phyloP scores from a whole-genome alignment of 352 stramenopile genomes.

The Blastocystis sp. region DNA sequence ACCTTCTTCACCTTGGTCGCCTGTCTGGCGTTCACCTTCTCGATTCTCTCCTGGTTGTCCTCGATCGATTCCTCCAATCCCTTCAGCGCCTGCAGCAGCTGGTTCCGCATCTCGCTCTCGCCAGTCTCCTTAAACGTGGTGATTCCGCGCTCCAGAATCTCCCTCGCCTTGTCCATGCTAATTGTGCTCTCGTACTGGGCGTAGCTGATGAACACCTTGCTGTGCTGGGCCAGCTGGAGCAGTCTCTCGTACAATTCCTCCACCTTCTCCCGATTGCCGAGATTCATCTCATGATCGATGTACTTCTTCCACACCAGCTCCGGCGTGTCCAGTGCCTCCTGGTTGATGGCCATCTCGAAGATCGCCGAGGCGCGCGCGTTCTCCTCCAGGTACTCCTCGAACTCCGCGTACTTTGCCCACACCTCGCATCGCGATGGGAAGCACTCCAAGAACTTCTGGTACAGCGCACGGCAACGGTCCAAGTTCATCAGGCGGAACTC shows the following conservation, averaged over 20 bases:
- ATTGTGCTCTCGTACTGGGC: conserved; percentile 81
- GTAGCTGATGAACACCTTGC: conserved; percentile 91
- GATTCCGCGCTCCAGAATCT: conserved; percentile 65
- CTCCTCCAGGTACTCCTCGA: conserved; percentile 92
- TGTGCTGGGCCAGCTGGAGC: conserved; percentile 91
- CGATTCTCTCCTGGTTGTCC: conserved; percentile 88
- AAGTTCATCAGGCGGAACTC: conserved; percentile 96
- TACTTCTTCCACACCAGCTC: conserved; percentile 98
- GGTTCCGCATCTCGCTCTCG: conserved; percentile 73
- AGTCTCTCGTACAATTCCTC: conserved; percentile 89
- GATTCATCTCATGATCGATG: conserved; percentile 96
- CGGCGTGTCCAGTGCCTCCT: conserved; percentile 92
- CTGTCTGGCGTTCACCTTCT: conserved; percentile 86
- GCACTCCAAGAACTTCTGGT: conserved; percentile 82
- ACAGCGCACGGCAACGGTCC: conserved; percentile 82
- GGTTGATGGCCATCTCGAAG: conserved; percentile 90
- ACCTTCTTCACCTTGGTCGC: conserved; percentile 92
- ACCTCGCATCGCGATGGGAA: conserved; percentile 72
- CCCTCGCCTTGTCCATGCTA: conserved; percentile 71
- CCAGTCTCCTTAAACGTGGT: conserved; percentile 77
- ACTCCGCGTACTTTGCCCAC: conserved; percentile 83
- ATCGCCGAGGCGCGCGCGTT: conserved; percentile 87
- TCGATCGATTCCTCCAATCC: conserved; percentile 75
- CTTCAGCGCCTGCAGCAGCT: conserved; percentile 64
- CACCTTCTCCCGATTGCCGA: conserved; percentile 77